Base-by-base conservation (phyloP, 495 filamentous ascomycete species). In the Achaetomiella virescens region DNA sequence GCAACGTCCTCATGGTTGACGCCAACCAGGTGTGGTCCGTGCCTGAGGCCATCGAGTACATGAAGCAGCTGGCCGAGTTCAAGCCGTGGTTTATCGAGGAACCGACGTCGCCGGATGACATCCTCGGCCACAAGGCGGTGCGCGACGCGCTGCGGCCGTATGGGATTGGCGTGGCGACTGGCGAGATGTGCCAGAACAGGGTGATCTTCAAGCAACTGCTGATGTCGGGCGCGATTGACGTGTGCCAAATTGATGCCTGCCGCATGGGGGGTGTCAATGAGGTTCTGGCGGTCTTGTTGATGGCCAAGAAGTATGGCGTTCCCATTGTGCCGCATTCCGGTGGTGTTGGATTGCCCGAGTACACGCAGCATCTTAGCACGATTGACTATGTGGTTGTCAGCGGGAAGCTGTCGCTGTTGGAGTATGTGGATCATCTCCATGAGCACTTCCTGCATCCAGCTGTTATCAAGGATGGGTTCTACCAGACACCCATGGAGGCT, bases 61-160 rank as follows among this genome's bases (percentile, higher is more conserved):
- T 95, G 90, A 74, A 84, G 53, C 68, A 87, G 61, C 84, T 96
- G 18, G 84, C 81, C 33, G 83, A 89, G 59, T 96, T 88, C 78
- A 84, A 86, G 75, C 91, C 91, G 41, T 96, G 91, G 91, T 96
- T 96, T 75, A 96, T 96, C 62, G 91, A 96, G 73, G 91, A 96
- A 78, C 91, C 91, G n/a, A 96, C 91, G 41, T 89, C 85, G 40
- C 91, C 91, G 14, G 91, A 96, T 63, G 91, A 96, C 72, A 84
- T 96, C 52, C 83, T 91, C 41, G 91, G 91, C 36, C 91, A 96
- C 77, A 86, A 85, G 50, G 85, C 87, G 6, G 85, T 96, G 62
- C 81, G 86, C 22, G 84, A 90, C 52, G 91, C 90, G 1, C 80
- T 96, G 11, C 74, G 75, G 24, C 86, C 86, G 1, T 70, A 84